Conservation (phyloP, 1,139 yeast species). For the Geotrichum siamense region DNA sequence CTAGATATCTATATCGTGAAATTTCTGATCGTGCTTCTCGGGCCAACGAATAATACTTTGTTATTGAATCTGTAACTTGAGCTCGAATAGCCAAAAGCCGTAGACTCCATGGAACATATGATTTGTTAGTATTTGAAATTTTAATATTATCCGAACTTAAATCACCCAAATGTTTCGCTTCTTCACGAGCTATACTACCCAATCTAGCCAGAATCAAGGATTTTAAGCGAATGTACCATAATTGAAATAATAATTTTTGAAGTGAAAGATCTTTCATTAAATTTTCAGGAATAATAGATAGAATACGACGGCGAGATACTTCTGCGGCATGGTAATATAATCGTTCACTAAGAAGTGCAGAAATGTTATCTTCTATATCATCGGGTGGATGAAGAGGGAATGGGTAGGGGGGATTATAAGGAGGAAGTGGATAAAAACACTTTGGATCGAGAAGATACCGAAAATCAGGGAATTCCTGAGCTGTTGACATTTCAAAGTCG, state of each 20-base stretch:
- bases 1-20: slow-evolving; percentile 12
- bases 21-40: slow-evolving; percentile 26
- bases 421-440: slow-evolving; percentile 24
- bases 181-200: slow-evolving; percentile 24
- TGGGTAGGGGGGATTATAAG: slow-evolving; percentile 23
- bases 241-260: slow-evolving; percentile 19
- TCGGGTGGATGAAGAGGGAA: slow-evolving; percentile 20
- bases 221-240: slow-evolving; percentile 26
- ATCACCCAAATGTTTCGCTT: slow-evolving; percentile 26
- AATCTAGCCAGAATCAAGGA: slow-evolving; percentile 23
- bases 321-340: slow-evolving; percentile 26
- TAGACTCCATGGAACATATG: slow-evolving; percentile 31
- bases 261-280: slow-evolving; percentile 2
- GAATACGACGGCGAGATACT: slow-evolving; percentile 21
- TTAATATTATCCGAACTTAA: slow-evolving; percentile 24
- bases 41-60: slow-evolving; percentile 27
- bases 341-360: slow-evolving; percentile 20
- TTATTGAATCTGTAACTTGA: slow-evolving; percentile 27
- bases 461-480: slow-evolving; percentile 15
- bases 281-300: slow-evolving; percentile 9
- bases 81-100: slow-evolving; percentile 25
- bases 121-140: slow-evolving; percentile 23
- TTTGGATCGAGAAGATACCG: slow-evolving; percentile 21
- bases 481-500: neutral
- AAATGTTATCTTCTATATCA: slow-evolving; percentile 18